A percentile compares a stretch with the other conserved stretches of the same genome.
phyloP scores from a whole-genome alignment of 164 flowering plant genomes.

The Nymphaea thermarum region DNA sequence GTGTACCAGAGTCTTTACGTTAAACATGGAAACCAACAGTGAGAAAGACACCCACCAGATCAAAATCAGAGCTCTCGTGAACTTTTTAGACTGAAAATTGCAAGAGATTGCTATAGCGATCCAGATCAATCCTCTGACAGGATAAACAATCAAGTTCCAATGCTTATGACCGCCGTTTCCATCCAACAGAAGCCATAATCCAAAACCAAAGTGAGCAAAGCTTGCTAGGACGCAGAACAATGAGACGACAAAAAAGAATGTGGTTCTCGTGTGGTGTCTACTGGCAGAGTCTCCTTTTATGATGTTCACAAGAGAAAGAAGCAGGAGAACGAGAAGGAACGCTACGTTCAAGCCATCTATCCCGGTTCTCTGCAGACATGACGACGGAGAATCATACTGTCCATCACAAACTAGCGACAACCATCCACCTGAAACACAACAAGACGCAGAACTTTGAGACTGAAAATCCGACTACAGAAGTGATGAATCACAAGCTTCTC shows the following conservation, averaged over 20 bases:
- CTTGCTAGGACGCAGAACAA: slow-evolving; percentile 31
- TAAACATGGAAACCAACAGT: slow-evolving; percentile 28
- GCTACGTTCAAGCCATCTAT: slow-evolving; percentile 37
- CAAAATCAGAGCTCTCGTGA: slow-evolving; percentile 19
- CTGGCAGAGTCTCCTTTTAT: slow-evolving; percentile 8
- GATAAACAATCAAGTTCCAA: slow-evolving; percentile 18
- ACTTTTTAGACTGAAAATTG: slow-evolving; percentile 20
- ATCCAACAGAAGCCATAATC: slow-evolving; percentile 16
- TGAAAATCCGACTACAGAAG: neutral
- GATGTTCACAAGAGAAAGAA: slow-evolving; percentile 16
- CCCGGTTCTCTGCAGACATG: slow-evolving; percentile 24
- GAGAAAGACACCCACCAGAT: slow-evolving; percentile 60
- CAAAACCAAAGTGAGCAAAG: slow-evolving; percentile 21
- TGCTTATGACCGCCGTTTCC: slow-evolving; percentile 5
- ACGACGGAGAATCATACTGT: slow-evolving; percentile 20
- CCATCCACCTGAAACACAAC: neutral
- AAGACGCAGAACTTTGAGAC: neutral
- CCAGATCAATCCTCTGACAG: slow-evolving; percentile 47
- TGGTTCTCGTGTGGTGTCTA: slow-evolving; percentile 14
- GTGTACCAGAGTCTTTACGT: slow-evolving; percentile 21
- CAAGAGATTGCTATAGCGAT: slow-evolving; percentile 34
- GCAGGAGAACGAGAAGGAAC: slow-evolving; percentile 26
- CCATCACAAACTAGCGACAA: slow-evolving; percentile 21
- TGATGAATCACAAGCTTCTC: neutral
- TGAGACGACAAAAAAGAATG: slow-evolving; percentile 23